Conservation (phyloP, 495 filamentous ascomycete genomes). For the Lepraria neglecta region DNA sequence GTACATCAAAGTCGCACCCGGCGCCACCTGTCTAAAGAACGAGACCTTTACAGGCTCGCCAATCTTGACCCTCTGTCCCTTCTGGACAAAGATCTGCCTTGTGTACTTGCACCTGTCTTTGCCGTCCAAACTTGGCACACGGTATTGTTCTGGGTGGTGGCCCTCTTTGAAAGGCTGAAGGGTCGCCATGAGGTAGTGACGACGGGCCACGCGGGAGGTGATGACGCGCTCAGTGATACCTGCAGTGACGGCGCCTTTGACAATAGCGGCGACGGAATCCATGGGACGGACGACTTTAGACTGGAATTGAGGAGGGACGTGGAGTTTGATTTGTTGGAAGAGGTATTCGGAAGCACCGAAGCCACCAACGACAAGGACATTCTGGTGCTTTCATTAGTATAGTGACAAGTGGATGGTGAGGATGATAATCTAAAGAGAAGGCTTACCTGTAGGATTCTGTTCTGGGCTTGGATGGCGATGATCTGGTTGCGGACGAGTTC, state of each 20-base stretch:
- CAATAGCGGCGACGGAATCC: constrained; percentile 76
- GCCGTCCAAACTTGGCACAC: constrained; percentile 90
- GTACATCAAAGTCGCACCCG: constrained; percentile 97
- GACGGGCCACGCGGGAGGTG: constrained; percentile 93
- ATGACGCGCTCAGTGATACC: constrained; percentile 96
- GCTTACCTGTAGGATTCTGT: constrained; percentile 61
- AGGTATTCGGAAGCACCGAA: constrained; percentile 79
- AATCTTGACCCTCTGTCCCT: constrained; percentile 97
- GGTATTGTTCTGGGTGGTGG: constrained; percentile 95
- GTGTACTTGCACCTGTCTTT: constrained; percentile 99
- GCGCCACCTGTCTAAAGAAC: constrained; percentile 97
- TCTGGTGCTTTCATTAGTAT: constrained; percentile 35
- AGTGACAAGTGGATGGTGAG: constrained; percentile 25
- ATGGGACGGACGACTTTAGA: constrained; percentile 76
- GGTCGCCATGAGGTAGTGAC: constrained; percentile 98
- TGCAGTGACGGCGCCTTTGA: constrained; percentile 76
- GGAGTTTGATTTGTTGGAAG: constrained; percentile 76
- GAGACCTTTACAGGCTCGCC: constrained; percentile 98
- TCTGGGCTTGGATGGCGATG: constrained; percentile 74
- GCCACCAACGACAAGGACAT: constrained; percentile 71
- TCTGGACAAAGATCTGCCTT: constrained; percentile 96
- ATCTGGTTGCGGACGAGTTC: constrained; percentile 76
- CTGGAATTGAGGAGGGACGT: constrained; percentile 72
- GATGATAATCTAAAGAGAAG: neutral
- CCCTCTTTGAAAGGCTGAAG: constrained; percentile 98